phyloP scores from a whole-genome alignment of 805 yeast genomes.

The Candida wancherniae region DNA sequence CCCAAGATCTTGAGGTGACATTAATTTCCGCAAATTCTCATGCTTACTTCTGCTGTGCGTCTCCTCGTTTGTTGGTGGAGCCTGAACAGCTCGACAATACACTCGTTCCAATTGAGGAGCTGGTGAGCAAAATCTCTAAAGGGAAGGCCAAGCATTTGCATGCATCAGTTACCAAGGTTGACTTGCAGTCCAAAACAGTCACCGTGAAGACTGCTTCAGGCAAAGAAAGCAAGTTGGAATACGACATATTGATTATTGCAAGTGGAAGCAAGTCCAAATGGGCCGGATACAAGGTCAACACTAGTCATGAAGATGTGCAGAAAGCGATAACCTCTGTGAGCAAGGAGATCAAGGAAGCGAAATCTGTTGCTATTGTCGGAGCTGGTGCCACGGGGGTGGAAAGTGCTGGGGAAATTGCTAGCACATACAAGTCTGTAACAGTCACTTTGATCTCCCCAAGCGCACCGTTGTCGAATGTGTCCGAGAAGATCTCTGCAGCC shows the following conservation, averaged over 20 bases:
- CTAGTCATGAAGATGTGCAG: conserved; percentile 13
- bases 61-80: conserved; percentile 32
- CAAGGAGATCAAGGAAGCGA: conserved; percentile 17
- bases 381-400: conserved; percentile 40
- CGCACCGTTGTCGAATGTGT: conserved; percentile 7
- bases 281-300: conserved; percentile 25
- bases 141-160: conserved; percentile 18
- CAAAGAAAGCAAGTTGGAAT: conserved; percentile 12
- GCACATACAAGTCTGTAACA: conserved; percentile 11
- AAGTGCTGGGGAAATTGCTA: conserved; percentile 33
- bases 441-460: conserved; percentile 23
- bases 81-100: conserved; percentile 17
- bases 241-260: conserved; percentile 34
- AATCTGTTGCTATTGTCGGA: conserved; percentile 33
- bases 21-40: conserved; percentile 23
- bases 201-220: conserved; percentile 6
- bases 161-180: conserved; percentile 23
- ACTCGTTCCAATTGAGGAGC: conserved; percentile 16
- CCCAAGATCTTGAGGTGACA: conserved; percentile 14
- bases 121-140: conserved; percentile 15
- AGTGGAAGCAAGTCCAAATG: conserved; percentile 24
- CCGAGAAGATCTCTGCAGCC: no score
- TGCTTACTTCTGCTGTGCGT: conserved; percentile 23
- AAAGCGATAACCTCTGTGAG: conserved; percentile 16
- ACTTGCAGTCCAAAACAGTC: conserved; percentile 22